phyloP scores from a whole-genome alignment of 768 basidiomycete genomes.

The Collybia mongolica region DNA sequence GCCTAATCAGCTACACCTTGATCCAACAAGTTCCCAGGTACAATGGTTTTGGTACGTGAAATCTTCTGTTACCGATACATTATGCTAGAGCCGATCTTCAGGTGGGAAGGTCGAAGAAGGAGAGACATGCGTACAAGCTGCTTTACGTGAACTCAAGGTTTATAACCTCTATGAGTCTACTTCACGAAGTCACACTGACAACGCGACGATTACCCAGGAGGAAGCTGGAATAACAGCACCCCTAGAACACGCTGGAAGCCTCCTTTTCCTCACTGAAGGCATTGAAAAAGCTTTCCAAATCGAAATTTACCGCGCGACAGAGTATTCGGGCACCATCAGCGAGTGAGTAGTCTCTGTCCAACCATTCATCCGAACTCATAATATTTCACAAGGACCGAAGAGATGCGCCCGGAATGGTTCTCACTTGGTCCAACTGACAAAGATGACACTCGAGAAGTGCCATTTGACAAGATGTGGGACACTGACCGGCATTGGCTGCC shows the following conservation, averaged over 20 bases:
- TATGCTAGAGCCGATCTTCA: conserved; percentile 12
- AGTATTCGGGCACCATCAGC: conserved; percentile 56
- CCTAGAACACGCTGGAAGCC: conserved; percentile 58
- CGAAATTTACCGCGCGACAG: conserved; percentile 65
- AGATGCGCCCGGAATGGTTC: conserved; percentile 89
- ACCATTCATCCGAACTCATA: not conserved
- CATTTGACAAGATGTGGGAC: conserved; percentile 60
- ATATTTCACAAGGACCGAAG: conserved; percentile 62
- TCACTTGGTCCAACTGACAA: conserved; percentile 19
- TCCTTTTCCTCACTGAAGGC: conserved; percentile 61
- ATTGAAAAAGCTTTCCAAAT: conserved; percentile 66
- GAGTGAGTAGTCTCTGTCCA: conserved; percentile 50
- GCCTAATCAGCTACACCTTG: not conserved
- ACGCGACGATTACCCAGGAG: conserved; percentile 48
- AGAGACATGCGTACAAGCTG: conserved; percentile 70
- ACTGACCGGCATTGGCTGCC: conserved; percentile 73
- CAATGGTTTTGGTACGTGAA: conserved; percentile 72
- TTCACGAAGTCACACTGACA: not conserved
- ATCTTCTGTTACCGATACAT: not conserved
- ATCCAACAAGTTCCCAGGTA: conserved; percentile 43
- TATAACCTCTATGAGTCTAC: not conserved
- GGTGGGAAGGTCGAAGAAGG: conserved; percentile 78
- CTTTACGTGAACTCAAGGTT: conserved; percentile 72
- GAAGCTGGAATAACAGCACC: conserved; percentile 75
- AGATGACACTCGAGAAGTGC: conserved; percentile 40